These are phyloP conservation scores for Hyphopichia fennica DNA, from an alignment of 1,139 yeast genomes.

Conservation along the genomic window DNA sequence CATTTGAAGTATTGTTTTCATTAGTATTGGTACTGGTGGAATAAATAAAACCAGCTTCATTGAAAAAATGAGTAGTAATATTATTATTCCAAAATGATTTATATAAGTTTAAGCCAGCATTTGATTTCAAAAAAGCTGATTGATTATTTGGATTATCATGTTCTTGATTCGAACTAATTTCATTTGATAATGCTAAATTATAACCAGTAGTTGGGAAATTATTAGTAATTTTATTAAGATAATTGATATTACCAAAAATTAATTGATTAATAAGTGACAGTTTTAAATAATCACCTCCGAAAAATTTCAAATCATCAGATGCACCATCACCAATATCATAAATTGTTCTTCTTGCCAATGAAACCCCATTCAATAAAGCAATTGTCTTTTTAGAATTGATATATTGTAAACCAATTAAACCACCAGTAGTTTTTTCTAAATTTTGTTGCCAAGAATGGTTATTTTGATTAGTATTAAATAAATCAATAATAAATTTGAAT, in stretches of 20 bases:
- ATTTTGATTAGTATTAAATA: slow-evolving; percentile 37
- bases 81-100: slow-evolving; percentile 38
- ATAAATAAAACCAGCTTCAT: slow-evolving; percentile 38
- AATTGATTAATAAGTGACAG: slow-evolving; percentile 32
- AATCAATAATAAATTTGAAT: slow-evolving; percentile 37
- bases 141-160: slow-evolving; percentile 21
- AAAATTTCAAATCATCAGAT: slow-evolving; percentile 27
- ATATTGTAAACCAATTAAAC: slow-evolving; percentile 46
- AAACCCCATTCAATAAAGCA: slow-evolving; percentile 36
- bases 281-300: slow-evolving; percentile 32
- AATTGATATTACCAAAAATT: slow-evolving; percentile 20
- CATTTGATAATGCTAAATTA: slow-evolving; percentile 20
- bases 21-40: slow-evolving; percentile 14
- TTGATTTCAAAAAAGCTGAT: slow-evolving; percentile 28
- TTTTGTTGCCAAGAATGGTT: slow-evolving; percentile 42
- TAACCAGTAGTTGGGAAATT: slow-evolving; percentile 36
- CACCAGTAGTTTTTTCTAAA: slow-evolving; percentile 35
- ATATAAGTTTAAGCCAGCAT: slow-evolving; percentile 27
- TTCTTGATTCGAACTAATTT: slow-evolving; percentile 35
- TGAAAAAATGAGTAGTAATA: slow-evolving; percentile 36
- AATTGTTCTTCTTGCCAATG: slow-evolving; percentile 42
- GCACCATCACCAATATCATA: slow-evolving; percentile 46
- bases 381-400: slow-evolving; percentile 15
- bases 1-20: slow-evolving; percentile 14
- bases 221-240: slow-evolving; percentile 24